These are phyloP conservation scores for Prosopis cineraria DNA, from an alignment of 306 rosid species.

Conservation along the genomic window DNA sequence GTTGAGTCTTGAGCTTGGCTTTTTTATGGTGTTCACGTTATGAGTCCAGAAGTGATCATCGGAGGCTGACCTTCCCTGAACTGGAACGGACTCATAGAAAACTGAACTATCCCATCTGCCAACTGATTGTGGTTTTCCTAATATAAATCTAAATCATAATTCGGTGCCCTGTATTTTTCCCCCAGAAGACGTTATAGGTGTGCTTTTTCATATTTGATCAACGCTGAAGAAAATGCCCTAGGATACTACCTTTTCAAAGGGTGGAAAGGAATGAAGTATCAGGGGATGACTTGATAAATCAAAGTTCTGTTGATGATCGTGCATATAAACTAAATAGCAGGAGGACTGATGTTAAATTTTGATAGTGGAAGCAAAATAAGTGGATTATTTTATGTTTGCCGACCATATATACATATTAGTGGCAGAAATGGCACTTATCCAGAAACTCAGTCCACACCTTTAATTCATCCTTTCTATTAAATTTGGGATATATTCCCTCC, in stretches of 20 bases:
- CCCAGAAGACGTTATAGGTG: neutral
- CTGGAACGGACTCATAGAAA: neutral
- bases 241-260: slow-evolving; percentile 14
- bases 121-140: neutral
- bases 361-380: slow-evolving; percentile 14
- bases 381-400: slow-evolving; percentile 26
- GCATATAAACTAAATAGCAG: slow-evolving; percentile 16
- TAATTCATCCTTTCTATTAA: neutral
- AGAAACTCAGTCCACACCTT: neutral
- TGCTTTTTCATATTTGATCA: neutral
- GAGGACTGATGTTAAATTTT: slow-evolving; percentile 18
- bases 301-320: slow-evolving; percentile 16
- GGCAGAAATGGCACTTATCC: slow-evolving; percentile 11
- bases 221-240: neutral
- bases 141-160: neutral
- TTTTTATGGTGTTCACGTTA: neutral
- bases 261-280: slow-evolving; percentile 26
- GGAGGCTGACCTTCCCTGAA: neutral
- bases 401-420: neutral
- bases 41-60: neutral
- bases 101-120: neutral
- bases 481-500: too few species aligned
- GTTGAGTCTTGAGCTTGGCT: neutral
- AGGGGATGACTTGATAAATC: slow-evolving; percentile 14
- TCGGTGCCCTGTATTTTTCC: neutral